Base-by-base conservation (phyloP, 129 eudicot species). In the Escallonia herrerae region DNA sequence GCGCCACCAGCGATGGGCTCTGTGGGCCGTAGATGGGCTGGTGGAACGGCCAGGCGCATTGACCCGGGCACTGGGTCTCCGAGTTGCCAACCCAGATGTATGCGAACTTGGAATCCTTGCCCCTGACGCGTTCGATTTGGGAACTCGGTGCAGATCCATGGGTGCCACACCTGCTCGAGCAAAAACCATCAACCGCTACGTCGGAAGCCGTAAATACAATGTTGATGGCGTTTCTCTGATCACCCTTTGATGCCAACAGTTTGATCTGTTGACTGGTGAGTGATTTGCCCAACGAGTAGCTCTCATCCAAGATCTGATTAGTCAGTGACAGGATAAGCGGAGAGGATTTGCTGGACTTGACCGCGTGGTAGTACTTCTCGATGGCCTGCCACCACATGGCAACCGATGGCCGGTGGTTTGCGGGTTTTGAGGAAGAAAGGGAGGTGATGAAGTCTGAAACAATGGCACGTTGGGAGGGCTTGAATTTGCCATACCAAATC, bases 31-130 rank as follows among this genome's bases (percentile, higher is more conserved):
- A 82, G 22, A 71, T 78, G 58, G 87, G 87, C 58, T 77, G 78
- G 60, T 74, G 76, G 6, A 82, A 82, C 0, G 91, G 91, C 91
- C 91, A 85, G 39, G 87, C 84, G 50, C 86, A 81, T 43, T 73
- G 70, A 40, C 86, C 86, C 13, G 86, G 82, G 46, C 86, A 81
- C 62, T 77, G 86, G 8, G 56, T 65, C 46, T 33, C 86, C 39
- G 78, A 77, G 58, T 78, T 78, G 0, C 86, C 86, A 40, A 73
- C 86, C 86, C 82, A 81, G 2, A 81, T 67, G 45, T 72, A 70
- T 2, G 68, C 70, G 40, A 64, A 69, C 61, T 56, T 73, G 80
- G 68, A 51, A 40, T 8, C 66, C 22, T 64, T 64, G 5, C 67
- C 71, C 43, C 73, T 70, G 5, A 13, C 42, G 33, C 0, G 5